Evolutionary conservation across 2,329 filamentous ascomycete species (phyloP).

Genomic region (Xylaria polymorpha): DNA sequence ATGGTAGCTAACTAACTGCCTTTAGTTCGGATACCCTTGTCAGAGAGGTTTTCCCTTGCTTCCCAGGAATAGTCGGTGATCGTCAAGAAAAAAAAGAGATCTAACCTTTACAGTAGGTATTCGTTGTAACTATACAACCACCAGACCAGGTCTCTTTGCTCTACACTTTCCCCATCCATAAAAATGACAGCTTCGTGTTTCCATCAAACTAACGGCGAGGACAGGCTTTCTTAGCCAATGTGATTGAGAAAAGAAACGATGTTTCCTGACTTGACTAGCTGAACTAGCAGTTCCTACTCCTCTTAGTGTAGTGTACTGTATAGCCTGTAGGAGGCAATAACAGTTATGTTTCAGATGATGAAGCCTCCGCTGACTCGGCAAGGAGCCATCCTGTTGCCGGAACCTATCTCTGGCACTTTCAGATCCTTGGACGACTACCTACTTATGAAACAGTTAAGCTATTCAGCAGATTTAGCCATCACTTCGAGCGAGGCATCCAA

Average conservation of each 20-base stretch:
- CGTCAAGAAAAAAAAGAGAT: neutral
- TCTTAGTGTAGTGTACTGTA: neutral
- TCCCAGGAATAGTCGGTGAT: no score
- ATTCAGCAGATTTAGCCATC: neutral
- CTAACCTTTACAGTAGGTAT: neutral
- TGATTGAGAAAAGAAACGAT: constrained; percentile 1
- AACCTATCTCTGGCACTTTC: neutral
- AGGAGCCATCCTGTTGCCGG: constrained; percentile 5
- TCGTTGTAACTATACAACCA: neutral
- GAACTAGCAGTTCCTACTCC: neutral
- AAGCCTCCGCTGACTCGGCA: constrained; percentile 3
- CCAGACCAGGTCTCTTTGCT: neutral
- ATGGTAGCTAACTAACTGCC: neutral
- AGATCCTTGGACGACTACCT: neutral
- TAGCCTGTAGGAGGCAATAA: neutral
- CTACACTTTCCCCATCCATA: neutral
- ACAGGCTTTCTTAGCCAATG: constrained; percentile 5
- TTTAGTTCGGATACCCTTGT: neutral
- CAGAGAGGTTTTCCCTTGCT: neutral
- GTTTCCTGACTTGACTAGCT: constrained; percentile 2
- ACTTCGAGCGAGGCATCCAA: neutral
- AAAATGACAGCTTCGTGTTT: neutral
- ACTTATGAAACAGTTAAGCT: neutral
- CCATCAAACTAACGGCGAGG: neutral
- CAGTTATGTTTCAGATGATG: constrained; percentile 1